A percentile compares a stretch with the other conserved stretches of the same genome.
phyloP scores from a whole-genome alignment of 2,329 filamentous ascomycete species.

The Sporothrix variecibatus region DNA sequence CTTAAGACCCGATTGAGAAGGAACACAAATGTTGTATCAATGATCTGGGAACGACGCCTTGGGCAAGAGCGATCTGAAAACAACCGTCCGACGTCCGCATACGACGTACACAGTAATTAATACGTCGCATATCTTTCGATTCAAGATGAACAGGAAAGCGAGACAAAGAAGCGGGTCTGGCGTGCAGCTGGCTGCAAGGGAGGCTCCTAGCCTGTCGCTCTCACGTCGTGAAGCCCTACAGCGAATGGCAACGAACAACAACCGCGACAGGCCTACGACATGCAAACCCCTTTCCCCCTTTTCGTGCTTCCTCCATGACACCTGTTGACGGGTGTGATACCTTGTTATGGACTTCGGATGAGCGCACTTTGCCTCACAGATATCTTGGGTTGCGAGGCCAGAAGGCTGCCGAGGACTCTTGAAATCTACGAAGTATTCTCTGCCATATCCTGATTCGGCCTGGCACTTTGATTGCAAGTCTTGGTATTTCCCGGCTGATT shows the following conservation, averaged over 20 bases:
- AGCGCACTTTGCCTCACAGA: neutral
- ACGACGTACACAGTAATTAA: no score
- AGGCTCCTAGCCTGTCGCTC: neutral
- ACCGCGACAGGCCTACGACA: neutral
- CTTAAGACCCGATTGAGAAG: neutral
- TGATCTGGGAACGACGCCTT: slow-evolving; percentile 3
- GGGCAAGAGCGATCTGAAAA: slow-evolving; percentile 3
- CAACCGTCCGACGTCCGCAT: neutral
- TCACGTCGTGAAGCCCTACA: neutral
- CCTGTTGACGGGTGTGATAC: neutral
- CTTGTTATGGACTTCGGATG: neutral
- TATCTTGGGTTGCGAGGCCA: neutral
- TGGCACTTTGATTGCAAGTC: slow-evolving; percentile 1
- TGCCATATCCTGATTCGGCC: neutral
- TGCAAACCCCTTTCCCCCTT: slow-evolving; percentile 8
- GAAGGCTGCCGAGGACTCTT: neutral
- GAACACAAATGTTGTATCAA: neutral
- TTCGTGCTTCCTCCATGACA: neutral
- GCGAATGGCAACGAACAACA: neutral
- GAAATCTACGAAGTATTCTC: neutral
- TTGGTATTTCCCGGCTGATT: neutral
- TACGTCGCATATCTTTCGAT: slow-evolving; percentile 7
- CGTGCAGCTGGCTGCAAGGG: slow-evolving; percentile 16
- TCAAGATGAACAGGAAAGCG: neutral
- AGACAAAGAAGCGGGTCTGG: slow-evolving; percentile 15